These are phyloP conservation scores for Calonectria pseudoreteaudii DNA, from an alignment of 2,329 filamentous ascomycete genomes.

Conservation along the genomic window DNA sequence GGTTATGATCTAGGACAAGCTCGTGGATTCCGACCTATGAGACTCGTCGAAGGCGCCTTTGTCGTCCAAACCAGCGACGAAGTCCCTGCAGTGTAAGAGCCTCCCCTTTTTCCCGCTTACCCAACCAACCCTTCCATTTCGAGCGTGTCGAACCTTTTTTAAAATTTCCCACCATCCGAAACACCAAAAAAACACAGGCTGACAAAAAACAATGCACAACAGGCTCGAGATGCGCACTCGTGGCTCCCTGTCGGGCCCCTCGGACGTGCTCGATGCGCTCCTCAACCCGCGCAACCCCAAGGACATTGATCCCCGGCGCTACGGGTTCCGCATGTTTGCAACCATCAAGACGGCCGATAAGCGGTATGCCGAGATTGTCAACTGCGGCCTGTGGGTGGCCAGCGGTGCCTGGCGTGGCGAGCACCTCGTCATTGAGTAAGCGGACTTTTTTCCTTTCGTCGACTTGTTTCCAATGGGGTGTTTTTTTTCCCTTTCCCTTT, in stretches of 20 bases:
- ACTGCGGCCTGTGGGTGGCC: slow-evolving; percentile 63
- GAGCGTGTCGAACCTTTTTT: neutral
- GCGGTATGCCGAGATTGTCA: slow-evolving; percentile 61
- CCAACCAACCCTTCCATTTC: too few species aligned
- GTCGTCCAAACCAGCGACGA: slow-evolving; percentile 61
- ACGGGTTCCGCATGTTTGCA: slow-evolving; percentile 62
- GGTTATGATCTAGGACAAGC: slow-evolving; percentile 57
- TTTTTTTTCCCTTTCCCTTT: too few species aligned
- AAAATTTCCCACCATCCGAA: neutral
- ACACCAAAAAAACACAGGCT: neutral
- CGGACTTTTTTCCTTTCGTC: neutral
- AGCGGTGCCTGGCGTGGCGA: slow-evolving; percentile 60
- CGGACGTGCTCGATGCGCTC: slow-evolving; percentile 55
- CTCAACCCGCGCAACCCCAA: slow-evolving; percentile 52
- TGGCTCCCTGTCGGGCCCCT: slow-evolving; percentile 60
- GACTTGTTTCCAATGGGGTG: neutral
- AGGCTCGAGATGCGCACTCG: slow-evolving; percentile 59
- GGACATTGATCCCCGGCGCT: slow-evolving; percentile 56
- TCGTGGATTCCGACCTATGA: slow-evolving; percentile 54
- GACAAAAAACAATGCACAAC: neutral
- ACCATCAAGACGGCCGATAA: slow-evolving; percentile 63
- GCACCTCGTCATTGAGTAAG: slow-evolving; percentile 61
- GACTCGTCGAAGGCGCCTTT: slow-evolving; percentile 61
- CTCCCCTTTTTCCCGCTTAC: neutral
- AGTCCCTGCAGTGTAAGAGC: slow-evolving; percentile 56